Conservation (phyloP, 768 basidiomycete genomes). For the Austroboletus festivus region DNA sequence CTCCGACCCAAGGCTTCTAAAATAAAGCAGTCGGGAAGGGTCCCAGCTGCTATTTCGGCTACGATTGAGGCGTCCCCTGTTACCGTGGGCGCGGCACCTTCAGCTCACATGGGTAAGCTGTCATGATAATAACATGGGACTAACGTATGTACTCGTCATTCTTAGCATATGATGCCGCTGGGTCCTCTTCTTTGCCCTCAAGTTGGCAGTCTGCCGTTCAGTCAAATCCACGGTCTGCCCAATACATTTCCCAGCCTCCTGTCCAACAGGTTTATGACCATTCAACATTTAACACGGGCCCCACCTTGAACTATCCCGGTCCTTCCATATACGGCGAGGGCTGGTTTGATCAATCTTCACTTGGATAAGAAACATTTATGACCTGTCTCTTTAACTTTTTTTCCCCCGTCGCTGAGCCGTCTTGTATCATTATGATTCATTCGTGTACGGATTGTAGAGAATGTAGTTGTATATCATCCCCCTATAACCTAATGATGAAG, state of each 20-base stretch:
- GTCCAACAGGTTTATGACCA: slow-evolving; percentile 4
- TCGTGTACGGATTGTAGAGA: too few species aligned
- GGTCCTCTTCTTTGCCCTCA: background rate
- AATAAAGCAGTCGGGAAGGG: background rate
- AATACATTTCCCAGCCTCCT: background rate
- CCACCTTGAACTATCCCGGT: too few species aligned
- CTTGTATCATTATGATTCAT: too few species aligned
- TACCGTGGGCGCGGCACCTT: background rate
- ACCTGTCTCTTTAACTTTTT: too few species aligned
- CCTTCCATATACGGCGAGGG: too few species aligned
- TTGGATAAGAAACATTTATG: too few species aligned
- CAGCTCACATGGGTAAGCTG: slow-evolving; percentile 7
- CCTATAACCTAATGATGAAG: too few species aligned
- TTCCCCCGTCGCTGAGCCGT: too few species aligned
- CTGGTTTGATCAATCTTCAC: too few species aligned
- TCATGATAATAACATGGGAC: background rate
- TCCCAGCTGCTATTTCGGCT: background rate
- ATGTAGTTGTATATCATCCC: too few species aligned
- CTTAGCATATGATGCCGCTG: slow-evolving; percentile 5
- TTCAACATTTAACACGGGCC: background rate
- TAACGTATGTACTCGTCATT: slow-evolving; percentile 1
- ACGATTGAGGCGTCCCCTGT: background rate
- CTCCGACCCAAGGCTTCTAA: slow-evolving; percentile 5
- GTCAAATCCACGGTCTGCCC: background rate
- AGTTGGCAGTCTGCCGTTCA: background rate